Base-by-base conservation (phyloP, 2,329 filamentous ascomycete genomes). In the Sporothrix brasiliensis region DNA sequence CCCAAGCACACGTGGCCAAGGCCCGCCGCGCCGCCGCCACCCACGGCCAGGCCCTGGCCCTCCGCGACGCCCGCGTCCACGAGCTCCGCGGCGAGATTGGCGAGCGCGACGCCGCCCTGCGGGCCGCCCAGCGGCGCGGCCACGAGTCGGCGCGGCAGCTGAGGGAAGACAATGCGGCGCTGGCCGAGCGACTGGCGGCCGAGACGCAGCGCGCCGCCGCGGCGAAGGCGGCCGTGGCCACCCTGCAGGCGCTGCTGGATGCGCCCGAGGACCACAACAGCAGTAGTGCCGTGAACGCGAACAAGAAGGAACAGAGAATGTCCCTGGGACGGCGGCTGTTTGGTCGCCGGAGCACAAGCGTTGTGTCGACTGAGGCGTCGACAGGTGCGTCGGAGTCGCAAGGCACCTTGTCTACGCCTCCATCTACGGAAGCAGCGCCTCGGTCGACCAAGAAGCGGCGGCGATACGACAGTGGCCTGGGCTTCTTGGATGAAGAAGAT, bases 391-490 rank as follows among this genome's bases (percentile, higher is more conserved):
- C 27, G 24, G 27, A n/a, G 2, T 9, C 54, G 14, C 16, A 5
- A 10, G 41, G 30, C 4, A 14, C 56, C 10, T 13, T n/a, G 30
- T 9, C 34, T 3, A 14, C 58, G n/a, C 4, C 27, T 9, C 1
- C 27, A 21, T 44, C 30, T n/a, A 24, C 67, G 50, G 54, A 39
- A n/a, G 47, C 50, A 47, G 27, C 47, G 1, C 21, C 60, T 4
- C 52, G 69, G 21, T n/a, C 61, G 49, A n/a, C 76, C 34, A 80
- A 73, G 74, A 86, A 82, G 78, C 79, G 80, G 71, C 81, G 84
- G 71, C 80, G 82, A 70, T 82, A 83, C 73, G 86, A 88, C 76
- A 87, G 85, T 69, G 87, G 86, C 0, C 75, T 88, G 66, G 85
- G 85, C 0, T 79, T 88, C 30, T 73, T 87, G 76, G 85, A 86